phyloP scores from a whole-genome alignment of 768 basidiomycete species.

The Chalciporus pseudorubinellus region DNA sequence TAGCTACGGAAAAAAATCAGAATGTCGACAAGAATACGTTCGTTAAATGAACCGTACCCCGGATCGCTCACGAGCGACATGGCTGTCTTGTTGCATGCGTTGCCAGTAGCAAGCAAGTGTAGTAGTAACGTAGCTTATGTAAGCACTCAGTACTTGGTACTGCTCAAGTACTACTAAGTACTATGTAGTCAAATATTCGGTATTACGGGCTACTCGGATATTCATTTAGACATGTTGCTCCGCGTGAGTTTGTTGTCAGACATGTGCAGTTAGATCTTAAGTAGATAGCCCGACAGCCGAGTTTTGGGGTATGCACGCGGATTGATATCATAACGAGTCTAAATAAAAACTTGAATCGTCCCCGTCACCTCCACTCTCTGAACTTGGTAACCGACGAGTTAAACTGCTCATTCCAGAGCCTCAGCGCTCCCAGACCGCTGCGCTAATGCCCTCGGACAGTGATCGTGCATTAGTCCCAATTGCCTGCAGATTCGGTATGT shows the following conservation, averaged over 20 bases:
- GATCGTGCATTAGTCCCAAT: slow-evolving; percentile 37
- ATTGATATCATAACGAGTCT: too few relatives aligned
- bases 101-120: too few relatives aligned
- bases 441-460: slow-evolving; percentile 8
- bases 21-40: not conserved
- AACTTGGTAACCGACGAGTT: not conserved
- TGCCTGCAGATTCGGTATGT: slow-evolving; percentile 58
- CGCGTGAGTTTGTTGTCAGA: too few relatives aligned
- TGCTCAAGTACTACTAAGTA: too few relatives aligned
- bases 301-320: too few relatives aligned
- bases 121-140: not conserved
- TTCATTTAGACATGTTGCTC: too few relatives aligned
- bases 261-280: too few relatives aligned
- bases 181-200: too few relatives aligned
- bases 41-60: slow-evolving; percentile 38
- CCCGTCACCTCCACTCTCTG: not conserved
- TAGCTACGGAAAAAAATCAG: slow-evolving; percentile 41
- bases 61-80: slow-evolving; percentile 70
- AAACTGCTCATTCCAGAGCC: not conserved
- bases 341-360: not conserved
- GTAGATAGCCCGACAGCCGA: too few relatives aligned
- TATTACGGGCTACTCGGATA: too few relatives aligned
- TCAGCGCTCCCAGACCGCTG: not conserved
- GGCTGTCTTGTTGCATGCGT: not conserved
- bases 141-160: not conserved